A percentile compares a stretch with the other conserved stretches of the same genome.
phyloP scores from a whole-genome alignment of 2,329 filamentous ascomycete species.

The Lecanicillium sp. region DNA sequence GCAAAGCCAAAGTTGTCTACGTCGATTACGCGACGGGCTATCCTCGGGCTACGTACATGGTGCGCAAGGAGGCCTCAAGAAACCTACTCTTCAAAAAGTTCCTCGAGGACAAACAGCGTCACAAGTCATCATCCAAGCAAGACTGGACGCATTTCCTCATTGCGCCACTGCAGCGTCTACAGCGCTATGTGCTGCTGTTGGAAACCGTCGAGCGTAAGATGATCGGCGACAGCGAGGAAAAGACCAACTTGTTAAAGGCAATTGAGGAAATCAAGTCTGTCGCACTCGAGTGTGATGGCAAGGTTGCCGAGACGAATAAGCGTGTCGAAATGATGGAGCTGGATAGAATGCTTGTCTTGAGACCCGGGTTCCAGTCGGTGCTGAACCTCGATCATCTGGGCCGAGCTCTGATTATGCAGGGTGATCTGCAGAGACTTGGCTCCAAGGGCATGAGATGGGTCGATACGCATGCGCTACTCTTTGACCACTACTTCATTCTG shows the following conservation, averaged over 20 bases:
- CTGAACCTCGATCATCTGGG: constrained; percentile 93
- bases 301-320: constrained; percentile 86
- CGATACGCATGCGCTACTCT: constrained; percentile 86
- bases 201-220: constrained; percentile 80
- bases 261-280: constrained; percentile 89
- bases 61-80: constrained; percentile 75
- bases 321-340: constrained; percentile 86
- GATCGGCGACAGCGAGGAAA: constrained; percentile 79
- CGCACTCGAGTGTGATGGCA: constrained; percentile 82
- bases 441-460: constrained; percentile 88
- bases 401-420: constrained; percentile 78
- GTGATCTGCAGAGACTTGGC: constrained; percentile 82
- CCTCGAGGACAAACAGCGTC: constrained; percentile 68
- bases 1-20: constrained; percentile 83
- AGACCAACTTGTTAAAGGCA: constrained; percentile 71
- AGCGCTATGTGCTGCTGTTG: constrained; percentile 80
- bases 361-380: constrained; percentile 81
- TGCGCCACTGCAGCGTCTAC: constrained; percentile 82
- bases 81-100: constrained; percentile 86
- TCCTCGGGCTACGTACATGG: constrained; percentile 72
- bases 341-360: constrained; percentile 71
- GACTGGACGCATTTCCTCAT: constrained; percentile 95
- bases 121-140: constrained; percentile 73
- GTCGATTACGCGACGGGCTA: constrained; percentile 88
- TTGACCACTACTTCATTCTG: constrained; percentile 93